These are phyloP conservation scores for Tetracladium setigerum DNA, from an alignment of 495 filamentous ascomycete species.

Conservation along the genomic window DNA sequence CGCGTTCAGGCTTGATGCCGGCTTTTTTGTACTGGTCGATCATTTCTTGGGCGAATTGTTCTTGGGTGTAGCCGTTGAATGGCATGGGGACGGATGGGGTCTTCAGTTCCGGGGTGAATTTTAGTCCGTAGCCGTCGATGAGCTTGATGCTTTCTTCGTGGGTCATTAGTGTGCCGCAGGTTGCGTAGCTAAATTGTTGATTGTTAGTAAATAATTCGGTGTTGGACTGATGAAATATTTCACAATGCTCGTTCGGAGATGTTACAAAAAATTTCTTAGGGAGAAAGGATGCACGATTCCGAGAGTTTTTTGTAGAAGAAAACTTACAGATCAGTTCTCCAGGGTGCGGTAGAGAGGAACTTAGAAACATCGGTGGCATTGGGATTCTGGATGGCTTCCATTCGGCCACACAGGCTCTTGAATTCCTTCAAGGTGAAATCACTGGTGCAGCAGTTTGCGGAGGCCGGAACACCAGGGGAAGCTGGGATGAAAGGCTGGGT, in stretches of 20 bases:
- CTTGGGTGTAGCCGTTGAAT: constrained; percentile 53
- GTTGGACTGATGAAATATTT: too few relatives aligned
- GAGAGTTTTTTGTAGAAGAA: too few relatives aligned
- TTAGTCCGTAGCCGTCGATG: constrained; percentile 37
- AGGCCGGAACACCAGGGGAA: constrained; percentile 26
- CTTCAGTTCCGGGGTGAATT: constrained; percentile 58
- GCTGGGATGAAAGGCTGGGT: constrained; percentile 50
- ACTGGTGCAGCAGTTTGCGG: constrained; percentile 53
- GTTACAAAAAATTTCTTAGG: too few relatives aligned
- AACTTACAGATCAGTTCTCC: constrained; percentile 41
- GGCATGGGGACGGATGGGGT: constrained; percentile 50
- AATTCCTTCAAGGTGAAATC: constrained; percentile 55
- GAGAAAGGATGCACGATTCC: too few relatives aligned
- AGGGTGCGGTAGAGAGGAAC: constrained; percentile 44
- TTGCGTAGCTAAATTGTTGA: constrained; percentile 31
- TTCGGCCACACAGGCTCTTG: constrained; percentile 47
- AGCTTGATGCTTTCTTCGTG: constrained; percentile 46
- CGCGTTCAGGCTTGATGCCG: constrained; percentile 44
- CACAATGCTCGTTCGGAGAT: too few relatives aligned
- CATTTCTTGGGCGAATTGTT: constrained; percentile 49
- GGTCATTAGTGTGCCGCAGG: constrained; percentile 45
- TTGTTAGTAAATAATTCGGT: too few relatives aligned
- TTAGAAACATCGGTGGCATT: constrained; percentile 42
- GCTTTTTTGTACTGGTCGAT: constrained; percentile 47
- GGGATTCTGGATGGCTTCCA: constrained; percentile 52